Evolutionary conservation across 495 filamentous ascomycete genomes (phyloP).

Genomic region (Tuber umbilicatum): DNA sequence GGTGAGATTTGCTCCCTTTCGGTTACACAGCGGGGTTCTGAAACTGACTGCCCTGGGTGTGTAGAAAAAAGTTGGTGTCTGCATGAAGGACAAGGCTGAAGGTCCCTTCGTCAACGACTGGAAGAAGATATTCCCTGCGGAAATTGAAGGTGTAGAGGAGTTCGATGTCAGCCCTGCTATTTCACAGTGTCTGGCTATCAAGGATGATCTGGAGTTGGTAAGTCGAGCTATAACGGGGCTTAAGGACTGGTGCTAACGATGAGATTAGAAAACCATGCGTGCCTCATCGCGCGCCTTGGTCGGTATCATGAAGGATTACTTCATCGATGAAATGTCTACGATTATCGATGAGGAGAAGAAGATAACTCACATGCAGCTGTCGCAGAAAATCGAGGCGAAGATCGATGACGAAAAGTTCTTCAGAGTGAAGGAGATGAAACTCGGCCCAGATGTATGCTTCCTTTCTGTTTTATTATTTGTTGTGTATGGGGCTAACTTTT

Average conservation of each 20-base stretch:
- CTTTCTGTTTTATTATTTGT: slow-evolving; percentile 7
- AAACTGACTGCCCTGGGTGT: neutral
- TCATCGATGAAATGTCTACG: slow-evolving; percentile 94
- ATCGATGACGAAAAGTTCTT: slow-evolving; percentile 92
- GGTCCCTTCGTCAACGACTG: slow-evolving; percentile 95
- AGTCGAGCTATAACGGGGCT: slow-evolving; percentile 27
- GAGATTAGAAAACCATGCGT: slow-evolving; percentile 69
- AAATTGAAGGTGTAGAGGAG: slow-evolving; percentile 78
- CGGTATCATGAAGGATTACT: slow-evolving; percentile 85
- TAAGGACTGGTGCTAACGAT: slow-evolving; percentile 3
- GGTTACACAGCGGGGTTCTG: neutral
- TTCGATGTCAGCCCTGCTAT: slow-evolving; percentile 78
- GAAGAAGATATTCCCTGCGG: slow-evolving; percentile 69
- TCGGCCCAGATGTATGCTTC: slow-evolving; percentile 56
- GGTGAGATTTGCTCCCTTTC: slow-evolving; percentile 49
- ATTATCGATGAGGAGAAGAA: slow-evolving; percentile 94
- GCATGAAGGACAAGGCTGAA: slow-evolving; percentile 72
- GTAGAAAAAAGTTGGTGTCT: slow-evolving; percentile 79
- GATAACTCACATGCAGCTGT: slow-evolving; percentile 77
- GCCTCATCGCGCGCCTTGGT: slow-evolving; percentile 88
- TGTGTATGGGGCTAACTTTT: slow-evolving; percentile 16
- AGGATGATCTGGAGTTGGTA: slow-evolving; percentile 88
- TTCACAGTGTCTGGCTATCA: slow-evolving; percentile 79
- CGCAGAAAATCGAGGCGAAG: slow-evolving; percentile 78
- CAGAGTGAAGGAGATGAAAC: slow-evolving; percentile 67